Evolutionary conservation across 106 monocot species (phyloP).

Genomic region (Apostasia ramifera): DNA sequence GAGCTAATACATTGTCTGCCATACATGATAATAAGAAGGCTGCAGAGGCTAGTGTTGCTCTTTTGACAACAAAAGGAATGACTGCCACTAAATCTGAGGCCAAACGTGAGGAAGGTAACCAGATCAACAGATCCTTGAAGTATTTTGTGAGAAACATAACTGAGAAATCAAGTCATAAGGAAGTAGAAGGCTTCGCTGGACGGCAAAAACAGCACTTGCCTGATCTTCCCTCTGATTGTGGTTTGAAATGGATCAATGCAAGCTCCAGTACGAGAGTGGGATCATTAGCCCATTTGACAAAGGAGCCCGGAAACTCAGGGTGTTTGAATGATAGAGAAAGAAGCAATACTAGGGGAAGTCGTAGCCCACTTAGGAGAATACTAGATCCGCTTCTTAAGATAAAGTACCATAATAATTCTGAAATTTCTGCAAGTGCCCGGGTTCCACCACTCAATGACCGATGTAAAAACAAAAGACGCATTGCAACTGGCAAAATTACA

Average conservation of each 20-base stretch:
- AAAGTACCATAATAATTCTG: constrained; percentile 10
- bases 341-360: constrained; percentile 17
- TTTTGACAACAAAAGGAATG: neutral
- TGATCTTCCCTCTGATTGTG: neutral
- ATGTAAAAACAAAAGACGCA: neutral
- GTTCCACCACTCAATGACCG: neutral
- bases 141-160: neutral
- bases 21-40: constrained; percentile 4
- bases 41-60: neutral
- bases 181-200: neutral
- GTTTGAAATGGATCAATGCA: constrained; percentile 3
- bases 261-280: neutral
- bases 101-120: neutral
- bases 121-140: neutral
- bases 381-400: constrained; percentile 51
- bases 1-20: constrained; percentile 9
- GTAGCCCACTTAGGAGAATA: constrained; percentile 47
- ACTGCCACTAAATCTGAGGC: neutral
- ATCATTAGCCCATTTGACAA: neutral
- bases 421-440: neutral
- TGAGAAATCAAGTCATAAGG: neutral
- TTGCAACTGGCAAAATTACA: neutral
- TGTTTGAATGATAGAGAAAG: constrained; percentile 8
- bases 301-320: neutral
- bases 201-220: neutral